phyloP scores from a whole-genome alignment of 2,329 filamentous ascomycete species.

The Clonostachys byssicola region DNA sequence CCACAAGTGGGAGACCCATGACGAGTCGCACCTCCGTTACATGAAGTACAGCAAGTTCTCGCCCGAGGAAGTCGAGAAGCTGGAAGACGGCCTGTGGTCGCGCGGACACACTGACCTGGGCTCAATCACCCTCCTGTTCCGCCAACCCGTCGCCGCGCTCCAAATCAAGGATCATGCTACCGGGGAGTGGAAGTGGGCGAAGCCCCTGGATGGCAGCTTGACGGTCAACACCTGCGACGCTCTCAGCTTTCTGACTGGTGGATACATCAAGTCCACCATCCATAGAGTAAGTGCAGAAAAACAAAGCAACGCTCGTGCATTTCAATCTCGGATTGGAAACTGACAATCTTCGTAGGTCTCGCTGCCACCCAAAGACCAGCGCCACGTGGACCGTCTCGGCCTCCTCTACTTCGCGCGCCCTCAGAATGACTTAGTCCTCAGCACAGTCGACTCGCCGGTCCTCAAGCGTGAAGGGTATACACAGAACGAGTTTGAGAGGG shows the following conservation, averaged over 20 bases:
- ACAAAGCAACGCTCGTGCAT: no score
- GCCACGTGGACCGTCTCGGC: conserved; percentile 40
- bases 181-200: conserved; percentile 44
- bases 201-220: conserved; percentile 41
- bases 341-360: conserved; percentile 17
- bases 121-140: conserved; percentile 51
- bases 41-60: conserved; percentile 53
- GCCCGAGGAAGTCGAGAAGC: conserved; percentile 37
- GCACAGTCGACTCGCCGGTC: conserved; percentile 29
- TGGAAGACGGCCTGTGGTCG: conserved; percentile 34
- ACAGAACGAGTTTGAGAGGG: conserved; percentile 29
- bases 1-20: conserved; percentile 53
- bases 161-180: conserved; percentile 45
- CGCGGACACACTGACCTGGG: conserved; percentile 53
- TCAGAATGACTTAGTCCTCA: conserved; percentile 28
- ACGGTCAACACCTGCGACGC: conserved; percentile 48
- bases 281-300: conserved; percentile 20
- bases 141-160: conserved; percentile 52
- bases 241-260: conserved; percentile 41
- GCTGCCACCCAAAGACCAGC: conserved; percentile 31
- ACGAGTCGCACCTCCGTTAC: conserved; percentile 59
- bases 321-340: no score
- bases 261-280: conserved; percentile 36
- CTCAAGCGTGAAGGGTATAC: conserved; percentile 23
- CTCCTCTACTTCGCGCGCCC: conserved; percentile 46